A percentile compares a stretch with the other conserved stretches of the same genome.
These are phyloP conservation scores for Trichomonascaceae sp. DNA, from an alignment of 1,139 yeast species.

Conservation along the genomic window DNA sequence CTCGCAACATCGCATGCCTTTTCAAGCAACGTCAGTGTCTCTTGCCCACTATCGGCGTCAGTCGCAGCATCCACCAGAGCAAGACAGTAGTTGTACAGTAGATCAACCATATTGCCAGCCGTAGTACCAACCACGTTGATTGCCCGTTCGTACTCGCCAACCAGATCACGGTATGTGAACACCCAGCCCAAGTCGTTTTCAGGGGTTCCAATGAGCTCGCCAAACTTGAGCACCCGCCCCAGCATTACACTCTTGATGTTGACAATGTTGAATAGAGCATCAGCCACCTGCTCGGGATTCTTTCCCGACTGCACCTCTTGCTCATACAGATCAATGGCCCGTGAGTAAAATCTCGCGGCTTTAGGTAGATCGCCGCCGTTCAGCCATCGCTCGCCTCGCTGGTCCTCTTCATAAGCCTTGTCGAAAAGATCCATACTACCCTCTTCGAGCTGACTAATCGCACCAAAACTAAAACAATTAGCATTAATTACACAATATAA, in stretches of 20 bases:
- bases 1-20: too few relatives aligned
- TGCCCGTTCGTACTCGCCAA: conserved; percentile 1
- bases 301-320: too few relatives aligned
- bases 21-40: too few relatives aligned
- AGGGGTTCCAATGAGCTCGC: conserved; percentile 9
- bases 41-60: conserved; percentile 13
- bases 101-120: conserved; percentile 8
- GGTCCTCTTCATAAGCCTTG: conserved; percentile 18
- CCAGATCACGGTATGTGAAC: conserved; percentile 2
- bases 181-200: neutral
- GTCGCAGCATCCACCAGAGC: conserved; percentile 18
- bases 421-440: conserved; percentile 17
- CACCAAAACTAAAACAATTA: too few relatives aligned
- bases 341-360: conserved; percentile 19
- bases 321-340: conserved; percentile 13
- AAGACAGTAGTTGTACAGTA: conserved; percentile 19
- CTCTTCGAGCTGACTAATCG: too few relatives aligned
- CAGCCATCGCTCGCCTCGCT: conserved; percentile 22
- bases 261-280: too few relatives aligned
- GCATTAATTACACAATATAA: neutral
- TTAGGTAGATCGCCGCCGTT: conserved; percentile 20
- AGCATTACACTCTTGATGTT: conserved; percentile 19
- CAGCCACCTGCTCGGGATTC: too few relatives aligned
- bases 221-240: conserved; percentile 13
- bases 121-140: conserved; percentile 3